Evolutionary conservation across 345 rosid genomes (phyloP), one percentile per base, ranked within the genome.

Genomic region (Anacardium occidentale): DNA sequence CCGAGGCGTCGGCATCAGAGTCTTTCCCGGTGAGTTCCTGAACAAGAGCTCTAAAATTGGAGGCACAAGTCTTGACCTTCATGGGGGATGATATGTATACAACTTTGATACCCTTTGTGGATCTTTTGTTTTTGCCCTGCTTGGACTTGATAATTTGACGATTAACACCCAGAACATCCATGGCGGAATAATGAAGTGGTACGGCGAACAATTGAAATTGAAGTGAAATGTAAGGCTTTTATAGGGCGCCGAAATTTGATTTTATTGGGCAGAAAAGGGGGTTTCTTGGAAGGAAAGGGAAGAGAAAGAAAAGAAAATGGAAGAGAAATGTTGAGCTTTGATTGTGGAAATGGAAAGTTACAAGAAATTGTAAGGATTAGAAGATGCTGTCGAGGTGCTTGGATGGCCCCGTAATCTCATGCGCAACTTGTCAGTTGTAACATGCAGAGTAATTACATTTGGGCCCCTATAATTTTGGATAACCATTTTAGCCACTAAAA

Each of bases 1-100:
- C 82, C 8, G 84, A 72, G 45, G 91, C 92, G 17, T 94, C 81
- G 25, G 84, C 74, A 44, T 93, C 93, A 18, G 97, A 91, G 76
- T 92, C 88, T 71, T 89, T 88, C 0, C 98, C 96, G 13, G 98
- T 92, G 68, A 92, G 98, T 61, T 90, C 89, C 75, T 92, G 96
- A 6, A 92, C 98, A 25, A 88, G 78, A 71, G 89, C 94, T 75
- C 98, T 84, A 21, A 92, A 92, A 62, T 87, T 75, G 0, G 98
- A 83, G 3, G 96, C 94, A 60, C 88, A 84, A 11, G 90, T 87
- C 58, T 80, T 42, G n/a, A 92, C 85, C 81, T 79, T 92, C 93
- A 90, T 83, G 29, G 98, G 96, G 75, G 80, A 90, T 0, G 94
- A 92, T 25, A 92, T 92, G 82, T 92, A 89, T 62, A 90, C 91